Evolutionary conservation across 129 eudicot species (phyloP).

Genomic region (Escallonia herrerae): DNA sequence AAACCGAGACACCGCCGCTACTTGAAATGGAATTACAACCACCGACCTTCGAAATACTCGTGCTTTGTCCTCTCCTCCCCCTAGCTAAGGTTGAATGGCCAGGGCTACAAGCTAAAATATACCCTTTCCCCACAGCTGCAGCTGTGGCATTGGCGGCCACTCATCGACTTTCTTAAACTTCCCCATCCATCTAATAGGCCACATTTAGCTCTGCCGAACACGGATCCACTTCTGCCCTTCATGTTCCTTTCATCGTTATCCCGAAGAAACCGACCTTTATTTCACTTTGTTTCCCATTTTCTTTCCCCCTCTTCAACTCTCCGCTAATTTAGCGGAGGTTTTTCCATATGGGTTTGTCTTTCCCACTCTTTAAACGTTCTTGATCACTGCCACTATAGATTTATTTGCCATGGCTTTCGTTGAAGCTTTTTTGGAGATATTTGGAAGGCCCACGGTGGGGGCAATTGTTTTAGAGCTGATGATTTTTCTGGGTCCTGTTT

Average conservation of each 20-base stretch:
- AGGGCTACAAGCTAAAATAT: neutral
- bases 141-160: neutral
- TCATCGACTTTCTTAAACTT: neutral
- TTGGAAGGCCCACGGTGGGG: conserved; percentile 35
- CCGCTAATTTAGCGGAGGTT: conserved; percentile 7
- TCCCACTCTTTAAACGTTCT: neutral
- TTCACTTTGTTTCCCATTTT: neutral
- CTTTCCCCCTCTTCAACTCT: conserved; percentile 1
- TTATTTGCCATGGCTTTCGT: conserved; percentile 31
- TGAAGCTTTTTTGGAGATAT: conserved; percentile 36
- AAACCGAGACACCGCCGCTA: conserved; percentile 3
- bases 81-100: neutral
- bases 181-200: neutral
- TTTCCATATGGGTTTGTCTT: neutral
- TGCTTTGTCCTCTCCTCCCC: neutral
- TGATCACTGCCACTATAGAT: neutral
- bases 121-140: too few relatives aligned
- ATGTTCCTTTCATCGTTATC: conserved; percentile 19
- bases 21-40: neutral
- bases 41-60: neutral
- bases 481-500: conserved; percentile 32
- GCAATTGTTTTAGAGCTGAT: conserved; percentile 30
- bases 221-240: conserved; percentile 12
- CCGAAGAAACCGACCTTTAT: neutral
- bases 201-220: neutral